phyloP scores from a whole-genome alignment of 2,329 filamentous ascomycete species.

The Monilinia laxa region DNA sequence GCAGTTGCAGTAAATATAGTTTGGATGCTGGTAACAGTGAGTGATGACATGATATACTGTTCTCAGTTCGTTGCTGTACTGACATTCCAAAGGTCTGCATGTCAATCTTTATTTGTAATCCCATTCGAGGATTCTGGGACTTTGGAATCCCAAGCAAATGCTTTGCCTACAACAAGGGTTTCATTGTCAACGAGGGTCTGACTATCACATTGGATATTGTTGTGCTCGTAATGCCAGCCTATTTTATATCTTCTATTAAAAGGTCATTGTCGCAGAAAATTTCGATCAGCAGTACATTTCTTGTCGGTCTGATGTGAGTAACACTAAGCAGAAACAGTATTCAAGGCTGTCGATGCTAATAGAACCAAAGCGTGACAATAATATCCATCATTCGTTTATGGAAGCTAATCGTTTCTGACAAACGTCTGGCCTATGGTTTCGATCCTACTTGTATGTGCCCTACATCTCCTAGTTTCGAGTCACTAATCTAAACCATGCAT shows the following conservation, averaged over 20 bases:
- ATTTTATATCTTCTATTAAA: neutral
- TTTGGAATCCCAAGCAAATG: neutral
- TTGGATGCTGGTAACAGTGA: neutral
- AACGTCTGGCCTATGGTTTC: neutral
- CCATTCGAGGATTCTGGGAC: slow-evolving; percentile 3
- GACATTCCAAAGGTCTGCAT: neutral
- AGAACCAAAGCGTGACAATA: neutral
- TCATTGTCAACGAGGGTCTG: neutral
- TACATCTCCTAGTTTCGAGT: neutral
- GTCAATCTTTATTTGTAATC: neutral
- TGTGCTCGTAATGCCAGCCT: slow-evolving; percentile 1
- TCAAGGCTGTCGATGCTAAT: neutral
- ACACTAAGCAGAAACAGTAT: too few species aligned
- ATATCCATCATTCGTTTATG: neutral
- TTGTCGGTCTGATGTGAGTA: slow-evolving; percentile 1
- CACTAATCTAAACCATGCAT: neutral
- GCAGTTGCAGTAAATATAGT: neutral
- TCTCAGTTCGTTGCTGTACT: neutral
- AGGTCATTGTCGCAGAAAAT: neutral
- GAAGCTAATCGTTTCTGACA: too few species aligned
- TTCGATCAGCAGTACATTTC: neutral
- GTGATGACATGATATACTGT: neutral
- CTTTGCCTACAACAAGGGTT: neutral
- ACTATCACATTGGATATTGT: neutral
- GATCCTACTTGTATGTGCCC: neutral